Conservation (phyloP, 805 yeast species). For the Saturnispora dispora region DNA sequence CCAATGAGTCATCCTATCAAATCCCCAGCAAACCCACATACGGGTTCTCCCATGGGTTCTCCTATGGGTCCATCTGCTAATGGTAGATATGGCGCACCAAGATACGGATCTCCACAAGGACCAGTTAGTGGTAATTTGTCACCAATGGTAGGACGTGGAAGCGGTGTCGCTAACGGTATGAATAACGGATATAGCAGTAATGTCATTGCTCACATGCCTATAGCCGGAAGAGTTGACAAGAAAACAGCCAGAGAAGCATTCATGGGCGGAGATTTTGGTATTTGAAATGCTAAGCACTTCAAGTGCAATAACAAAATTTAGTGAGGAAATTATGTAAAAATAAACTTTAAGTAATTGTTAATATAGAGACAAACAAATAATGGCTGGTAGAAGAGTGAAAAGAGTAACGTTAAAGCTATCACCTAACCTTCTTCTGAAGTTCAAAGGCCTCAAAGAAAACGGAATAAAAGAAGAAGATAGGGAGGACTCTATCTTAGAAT, state of each 20-base stretch:
- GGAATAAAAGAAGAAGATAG: background rate
- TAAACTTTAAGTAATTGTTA: background rate
- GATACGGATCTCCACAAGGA: background rate
- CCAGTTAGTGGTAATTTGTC: background rate
- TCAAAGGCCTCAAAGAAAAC: background rate
- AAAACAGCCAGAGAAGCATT: constrained; percentile 56
- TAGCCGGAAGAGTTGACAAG: constrained; percentile 38
- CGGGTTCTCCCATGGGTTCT: background rate
- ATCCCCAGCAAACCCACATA: background rate
- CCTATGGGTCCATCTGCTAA: background rate
- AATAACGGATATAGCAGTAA: background rate
- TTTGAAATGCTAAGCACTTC: constrained; percentile 25
- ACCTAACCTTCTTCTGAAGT: constrained; percentile 2
- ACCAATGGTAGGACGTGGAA: background rate
- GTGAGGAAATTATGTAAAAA: background rate
- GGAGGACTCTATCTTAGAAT: background rate
- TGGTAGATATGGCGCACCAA: background rate
- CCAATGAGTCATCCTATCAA: background rate
- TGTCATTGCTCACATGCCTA: constrained; percentile 41
- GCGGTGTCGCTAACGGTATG: background rate
- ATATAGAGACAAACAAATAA: background rate
- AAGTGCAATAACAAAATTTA: too few species aligned
- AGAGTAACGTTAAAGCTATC: constrained; percentile 13
- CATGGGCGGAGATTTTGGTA: constrained; percentile 60
- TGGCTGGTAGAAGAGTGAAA: constrained; percentile 2